phyloP scores from a whole-genome alignment of 257 asterid species.

The Nicotiana otophora region DNA sequence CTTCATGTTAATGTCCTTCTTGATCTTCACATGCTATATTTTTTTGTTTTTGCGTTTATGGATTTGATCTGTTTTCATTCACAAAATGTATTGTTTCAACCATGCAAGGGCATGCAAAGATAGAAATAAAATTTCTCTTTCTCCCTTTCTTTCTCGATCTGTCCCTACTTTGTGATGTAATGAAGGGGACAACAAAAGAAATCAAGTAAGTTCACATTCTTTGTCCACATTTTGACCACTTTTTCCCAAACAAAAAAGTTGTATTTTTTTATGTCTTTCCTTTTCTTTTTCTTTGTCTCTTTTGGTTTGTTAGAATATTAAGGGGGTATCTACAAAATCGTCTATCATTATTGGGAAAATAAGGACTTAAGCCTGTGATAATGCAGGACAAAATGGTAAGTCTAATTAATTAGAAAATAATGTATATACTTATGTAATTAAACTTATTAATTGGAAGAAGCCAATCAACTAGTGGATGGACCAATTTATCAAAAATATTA shows the following conservation, averaged over 20 bases:
- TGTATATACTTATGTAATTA: no score
- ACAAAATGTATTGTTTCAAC: not conserved
- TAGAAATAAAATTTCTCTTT: not conserved
- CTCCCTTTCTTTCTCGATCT: not conserved
- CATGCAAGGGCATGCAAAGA: conserved; percentile 26
- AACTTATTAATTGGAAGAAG: not conserved
- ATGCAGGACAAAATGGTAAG: not conserved
- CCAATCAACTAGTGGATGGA: not conserved
- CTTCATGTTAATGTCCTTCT: conserved; percentile 47
- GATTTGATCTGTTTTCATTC: not conserved
- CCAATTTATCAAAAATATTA: not conserved
- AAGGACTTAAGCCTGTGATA: not conserved
- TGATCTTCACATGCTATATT: not conserved
- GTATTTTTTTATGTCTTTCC: not conserved
- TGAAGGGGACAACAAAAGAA: conserved; percentile 18
- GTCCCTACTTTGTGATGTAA: conserved; percentile 11
- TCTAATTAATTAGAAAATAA: not conserved
- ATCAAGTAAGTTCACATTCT: conserved; percentile 11
- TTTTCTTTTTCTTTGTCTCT: not conserved
- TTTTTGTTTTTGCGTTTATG: not conserved
- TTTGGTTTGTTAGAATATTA: not conserved
- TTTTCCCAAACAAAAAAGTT: not conserved
- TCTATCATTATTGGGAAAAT: not conserved
- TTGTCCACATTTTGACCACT: not conserved
- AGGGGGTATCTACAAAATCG: not conserved